A percentile compares a stretch with the other conserved stretches of the same genome.
These are phyloP conservation scores for Metarhizium album DNA, from an alignment of 2,329 filamentous ascomycete species.

Conservation along the genomic window DNA sequence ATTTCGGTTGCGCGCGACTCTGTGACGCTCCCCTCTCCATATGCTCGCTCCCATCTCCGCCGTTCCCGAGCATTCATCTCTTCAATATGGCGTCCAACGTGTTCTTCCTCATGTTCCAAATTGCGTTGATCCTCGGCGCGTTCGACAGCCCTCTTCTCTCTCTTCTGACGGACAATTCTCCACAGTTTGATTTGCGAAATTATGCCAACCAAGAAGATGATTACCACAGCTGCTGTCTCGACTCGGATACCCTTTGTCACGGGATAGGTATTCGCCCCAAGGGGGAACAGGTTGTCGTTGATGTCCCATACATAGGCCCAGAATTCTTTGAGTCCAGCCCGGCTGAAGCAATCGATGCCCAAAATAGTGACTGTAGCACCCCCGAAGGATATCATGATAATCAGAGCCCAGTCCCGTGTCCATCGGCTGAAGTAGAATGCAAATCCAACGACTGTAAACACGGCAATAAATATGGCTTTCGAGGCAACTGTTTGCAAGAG, in stretches of 20 bases:
- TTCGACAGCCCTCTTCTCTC: slow-evolving; percentile 40
- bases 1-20: slow-evolving; percentile 39
- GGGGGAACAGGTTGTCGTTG: slow-evolving; percentile 70
- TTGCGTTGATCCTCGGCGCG: slow-evolving; percentile 39
- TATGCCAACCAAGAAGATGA: slow-evolving; percentile 64
- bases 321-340: slow-evolving; percentile 89
- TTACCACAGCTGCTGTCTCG: slow-evolving; percentile 67
- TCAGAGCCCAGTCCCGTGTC: slow-evolving; percentile 69
- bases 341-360: slow-evolving; percentile 83
- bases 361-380: slow-evolving; percentile 71
- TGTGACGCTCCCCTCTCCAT: slow-evolving; percentile 47
- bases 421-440: slow-evolving; percentile 68
- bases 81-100: slow-evolving; percentile 57
- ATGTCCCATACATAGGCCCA: slow-evolving; percentile 87
- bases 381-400: slow-evolving; percentile 65
- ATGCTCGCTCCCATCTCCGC: slow-evolving; percentile 64
- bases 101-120: slow-evolving; percentile 55
- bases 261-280: slow-evolving; percentile 68
- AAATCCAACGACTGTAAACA: slow-evolving; percentile 57
- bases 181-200: slow-evolving; percentile 80
- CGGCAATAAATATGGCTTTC: slow-evolving; percentile 65
- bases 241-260: slow-evolving; percentile 78
- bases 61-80: slow-evolving; percentile 50
- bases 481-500: slow-evolving; percentile 51
- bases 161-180: slow-evolving; percentile 61